Evolutionary conservation across 768 basidiomycete genomes (phyloP), one percentile per base, ranked within the genome.

Genomic region (Phanerochaete carnosa): DNA sequence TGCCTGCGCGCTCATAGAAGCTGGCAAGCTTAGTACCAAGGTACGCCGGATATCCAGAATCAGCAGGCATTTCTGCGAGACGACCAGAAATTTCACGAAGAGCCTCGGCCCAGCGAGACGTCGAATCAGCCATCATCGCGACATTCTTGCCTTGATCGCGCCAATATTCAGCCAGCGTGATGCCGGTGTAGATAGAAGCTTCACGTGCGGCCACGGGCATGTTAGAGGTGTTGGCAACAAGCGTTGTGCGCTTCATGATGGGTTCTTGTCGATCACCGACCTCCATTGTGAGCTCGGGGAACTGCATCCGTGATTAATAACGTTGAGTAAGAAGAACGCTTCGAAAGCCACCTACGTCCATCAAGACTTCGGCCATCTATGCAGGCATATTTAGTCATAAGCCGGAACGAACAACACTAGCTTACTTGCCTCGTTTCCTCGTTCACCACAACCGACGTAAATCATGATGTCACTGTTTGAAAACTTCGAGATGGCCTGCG

Each of bases 191-290:
- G 72, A 99, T 98, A 22, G 96, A 98, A 4, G 97, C 97, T 76
- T 99, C 97, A 65, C 97, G 93, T 46, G 97, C 97, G 46, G 97
- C 97, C 67, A 99, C 97, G 66, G 97, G 97, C 97, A 99, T 99
- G 79, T 98, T 98, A 52, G 97, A 99, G 2, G 97, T 99, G 74
- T 99, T 99, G 65, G 97, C 97, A 62, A 99, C 95, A 25, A 99
- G 86, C 15, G 95, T 94, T 0, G 97, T 99, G 61, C 97, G 95
- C 77, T 99, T 99, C 97, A 99, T 99, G 81, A 99, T 98, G 33
- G 97, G 97, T 74, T 99, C 97, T 83, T 95, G 88, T 54, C 94
- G 93, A 65, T 91, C 87, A 25, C 84, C 89, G 57, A 96, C 79
- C 54, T 97, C 94, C 89, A 98, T 92, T 1, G 90, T 93, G 30